These are phyloP conservation scores for Lagerstroemia speciosa DNA, from an alignment of 345 rosid genomes.

Conservation along the genomic window DNA sequence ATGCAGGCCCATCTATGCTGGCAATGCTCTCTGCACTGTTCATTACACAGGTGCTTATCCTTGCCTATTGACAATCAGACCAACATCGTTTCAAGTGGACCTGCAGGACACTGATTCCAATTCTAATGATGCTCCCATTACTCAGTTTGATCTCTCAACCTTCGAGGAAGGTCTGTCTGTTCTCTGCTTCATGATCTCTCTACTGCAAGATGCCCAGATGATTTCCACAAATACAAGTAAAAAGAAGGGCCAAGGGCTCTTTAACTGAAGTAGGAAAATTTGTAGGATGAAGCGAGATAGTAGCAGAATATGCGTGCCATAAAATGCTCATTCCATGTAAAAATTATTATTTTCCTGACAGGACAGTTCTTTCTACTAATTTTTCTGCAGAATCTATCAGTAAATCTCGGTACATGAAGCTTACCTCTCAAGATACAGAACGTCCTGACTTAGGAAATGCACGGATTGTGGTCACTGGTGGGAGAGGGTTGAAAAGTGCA, in stretches of 20 bases:
- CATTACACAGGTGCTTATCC: constrained; percentile 66
- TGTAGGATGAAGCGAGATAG: neutral
- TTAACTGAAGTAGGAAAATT: neutral
- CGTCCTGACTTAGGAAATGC: constrained; percentile 98
- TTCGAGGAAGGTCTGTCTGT: constrained; percentile 63
- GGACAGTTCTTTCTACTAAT: neutral
- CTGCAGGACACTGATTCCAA: constrained; percentile 24
- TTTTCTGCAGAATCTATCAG: constrained; percentile 43
- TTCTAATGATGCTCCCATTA: constrained; percentile 53
- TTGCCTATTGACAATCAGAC: constrained; percentile 73
- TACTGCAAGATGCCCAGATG: neutral
- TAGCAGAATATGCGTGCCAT: neutral
- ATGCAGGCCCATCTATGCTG: constrained; percentile 95
- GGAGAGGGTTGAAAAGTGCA: constrained; percentile 77
- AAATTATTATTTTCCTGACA: neutral
- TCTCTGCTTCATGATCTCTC: constrained; percentile 9
- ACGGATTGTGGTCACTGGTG: constrained; percentile 78
- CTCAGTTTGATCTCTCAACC: constrained; percentile 86
- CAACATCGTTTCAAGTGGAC: constrained; percentile 65
- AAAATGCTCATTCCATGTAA: neutral
- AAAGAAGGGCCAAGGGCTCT: neutral
- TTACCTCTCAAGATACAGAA: constrained; percentile 67
- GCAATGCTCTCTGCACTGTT: constrained; percentile 87
- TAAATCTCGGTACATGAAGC: constrained; percentile 61
- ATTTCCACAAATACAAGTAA: neutral